These are phyloP conservation scores for Blastobotrys parvus DNA, from an alignment of 805 yeast genomes.

Conservation along the genomic window DNA sequence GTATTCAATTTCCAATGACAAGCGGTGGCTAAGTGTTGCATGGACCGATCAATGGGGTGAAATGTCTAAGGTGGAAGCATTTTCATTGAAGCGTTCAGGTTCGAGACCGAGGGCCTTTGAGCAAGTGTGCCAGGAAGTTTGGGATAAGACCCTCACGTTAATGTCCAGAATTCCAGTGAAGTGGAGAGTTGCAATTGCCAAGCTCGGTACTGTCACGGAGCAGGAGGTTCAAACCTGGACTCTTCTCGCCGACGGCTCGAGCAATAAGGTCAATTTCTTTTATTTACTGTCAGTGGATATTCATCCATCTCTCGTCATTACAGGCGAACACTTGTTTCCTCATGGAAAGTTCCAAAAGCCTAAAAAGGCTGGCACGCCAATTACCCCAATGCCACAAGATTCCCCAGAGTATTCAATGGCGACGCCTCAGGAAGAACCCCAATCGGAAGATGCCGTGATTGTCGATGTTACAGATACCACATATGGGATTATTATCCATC, in stretches of 20 bases:
- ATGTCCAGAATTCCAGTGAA: constrained; percentile 16
- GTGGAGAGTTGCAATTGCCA: constrained; percentile 30
- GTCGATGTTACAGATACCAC: constrained; percentile 26
- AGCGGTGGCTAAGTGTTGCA: constrained; percentile 76
- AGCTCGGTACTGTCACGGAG: constrained; percentile 28
- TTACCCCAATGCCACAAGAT: constrained; percentile 19
- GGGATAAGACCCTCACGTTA: constrained; percentile 25
- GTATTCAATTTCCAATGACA: constrained; percentile 73
- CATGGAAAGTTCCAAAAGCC: constrained; percentile 5
- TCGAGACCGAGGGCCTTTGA: constrained; percentile 20
- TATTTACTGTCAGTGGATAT: constrained; percentile 11
- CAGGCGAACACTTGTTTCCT: constrained; percentile 14
- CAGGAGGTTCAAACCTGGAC: constrained; percentile 28
- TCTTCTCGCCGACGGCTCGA: constrained; percentile 12
- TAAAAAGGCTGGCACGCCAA: constrained; percentile 10
- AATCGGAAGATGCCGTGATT: constrained; percentile 16
- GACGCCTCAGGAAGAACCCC: constrained; percentile 12
- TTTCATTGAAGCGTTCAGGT: constrained; percentile 14
- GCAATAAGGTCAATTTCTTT: constrained; percentile 6
- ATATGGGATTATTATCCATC: constrained; percentile 22
- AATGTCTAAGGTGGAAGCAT: constrained; percentile 51
- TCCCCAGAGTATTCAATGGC: constrained; percentile 25
- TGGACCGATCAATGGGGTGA: constrained; percentile 84
- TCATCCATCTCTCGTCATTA: constrained; percentile 12
- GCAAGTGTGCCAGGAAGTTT: constrained; percentile 26